Evolutionary conservation across 139 green algal genomes (phyloP).

Genomic region (Coelastrella sp.): DNA sequence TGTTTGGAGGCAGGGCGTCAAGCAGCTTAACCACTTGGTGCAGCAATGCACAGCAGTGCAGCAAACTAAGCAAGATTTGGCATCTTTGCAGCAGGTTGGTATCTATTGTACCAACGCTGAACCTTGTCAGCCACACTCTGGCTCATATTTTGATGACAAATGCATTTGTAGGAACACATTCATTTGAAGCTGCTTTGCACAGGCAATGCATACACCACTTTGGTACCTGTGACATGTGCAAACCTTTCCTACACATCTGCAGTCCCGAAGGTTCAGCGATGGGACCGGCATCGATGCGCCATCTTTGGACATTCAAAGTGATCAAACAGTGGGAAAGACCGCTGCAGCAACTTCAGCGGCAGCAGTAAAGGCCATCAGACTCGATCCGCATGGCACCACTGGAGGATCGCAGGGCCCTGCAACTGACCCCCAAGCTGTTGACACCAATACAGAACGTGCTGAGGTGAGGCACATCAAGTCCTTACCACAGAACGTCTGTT

Average conservation of each 20-base stretch:
- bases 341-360: background rate
- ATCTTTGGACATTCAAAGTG: background rate
- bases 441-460: background rate
- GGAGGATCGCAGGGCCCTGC: background rate
- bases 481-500: too few species aligned
- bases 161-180: background rate
- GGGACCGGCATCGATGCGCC: background rate
- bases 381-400: too few species aligned
- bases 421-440: slow-evolving; percentile 1
- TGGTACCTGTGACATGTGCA: too few species aligned
- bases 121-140: background rate
- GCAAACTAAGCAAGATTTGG: background rate
- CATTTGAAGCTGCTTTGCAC: background rate
- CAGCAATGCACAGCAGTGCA: background rate
- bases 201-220: background rate
- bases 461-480: too few species aligned
- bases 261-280: background rate
- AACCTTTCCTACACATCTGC: too few species aligned
- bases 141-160: background rate
- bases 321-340: background rate
- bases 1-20: background rate
- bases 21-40: background rate
- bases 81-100: background rate
- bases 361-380: background rate
- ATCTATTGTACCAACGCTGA: too few species aligned